A percentile compares a stretch with the other conserved stretches of the same genome.
phyloP scores from a whole-genome alignment of 2,329 filamentous ascomycete species.

The Pyrenophora teres region DNA sequence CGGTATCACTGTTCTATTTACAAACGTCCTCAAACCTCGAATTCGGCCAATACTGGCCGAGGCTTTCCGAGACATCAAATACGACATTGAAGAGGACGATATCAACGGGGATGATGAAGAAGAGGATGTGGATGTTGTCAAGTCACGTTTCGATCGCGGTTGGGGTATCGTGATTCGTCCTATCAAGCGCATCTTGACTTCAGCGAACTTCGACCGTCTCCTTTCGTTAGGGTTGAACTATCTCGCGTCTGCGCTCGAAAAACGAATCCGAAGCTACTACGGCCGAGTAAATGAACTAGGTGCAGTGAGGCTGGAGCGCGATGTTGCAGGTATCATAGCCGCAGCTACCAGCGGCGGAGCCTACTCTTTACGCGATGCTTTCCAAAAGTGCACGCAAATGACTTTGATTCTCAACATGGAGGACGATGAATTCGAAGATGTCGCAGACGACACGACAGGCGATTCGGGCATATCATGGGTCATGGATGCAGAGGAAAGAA shows the following conservation, averaged over 20 bases:
- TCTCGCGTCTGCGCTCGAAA: slow-evolving; percentile 80
- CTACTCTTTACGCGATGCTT: slow-evolving; percentile 78
- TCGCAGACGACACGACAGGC: slow-evolving; percentile 55
- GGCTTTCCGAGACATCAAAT: slow-evolving; percentile 90
- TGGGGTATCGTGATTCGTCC: slow-evolving; percentile 89
- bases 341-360: slow-evolving; percentile 68
- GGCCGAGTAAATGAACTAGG: slow-evolving; percentile 81
- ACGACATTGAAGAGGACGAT: slow-evolving; percentile 61
- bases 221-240: slow-evolving; percentile 75
- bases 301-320: slow-evolving; percentile 80
- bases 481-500: slow-evolving; percentile 73
- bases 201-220: slow-evolving; percentile 74
- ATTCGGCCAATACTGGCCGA: slow-evolving; percentile 84
- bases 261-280: slow-evolving; percentile 79
- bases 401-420: slow-evolving; percentile 92
- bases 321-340: slow-evolving; percentile 74
- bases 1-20: slow-evolving; percentile 82
- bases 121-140: slow-evolving; percentile 66
- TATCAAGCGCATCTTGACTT: slow-evolving; percentile 80
- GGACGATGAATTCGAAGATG: slow-evolving; percentile 90
- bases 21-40: slow-evolving; percentile 82
- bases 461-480: slow-evolving; percentile 72
- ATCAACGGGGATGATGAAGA: slow-evolving; percentile 54
- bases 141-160: slow-evolving; percentile 77
- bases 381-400: slow-evolving; percentile 77